Conservation (phyloP, 2,329 filamentous ascomycete species). For the Exophiala spinifera region DNA sequence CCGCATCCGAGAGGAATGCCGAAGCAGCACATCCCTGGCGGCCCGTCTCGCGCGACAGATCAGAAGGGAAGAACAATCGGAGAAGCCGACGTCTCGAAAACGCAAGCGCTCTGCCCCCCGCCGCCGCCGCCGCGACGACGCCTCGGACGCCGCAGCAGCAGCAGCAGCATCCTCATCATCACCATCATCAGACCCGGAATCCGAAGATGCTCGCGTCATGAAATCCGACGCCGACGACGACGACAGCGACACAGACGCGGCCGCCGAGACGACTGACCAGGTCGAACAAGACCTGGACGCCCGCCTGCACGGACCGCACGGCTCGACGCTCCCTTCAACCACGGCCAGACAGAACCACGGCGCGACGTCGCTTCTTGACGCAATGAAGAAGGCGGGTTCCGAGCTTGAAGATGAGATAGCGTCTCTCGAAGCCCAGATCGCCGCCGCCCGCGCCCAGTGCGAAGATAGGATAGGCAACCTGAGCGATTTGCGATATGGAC, state of each 20-base stretch:
- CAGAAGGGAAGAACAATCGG: conserved; percentile 37
- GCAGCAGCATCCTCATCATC: too few relatives aligned
- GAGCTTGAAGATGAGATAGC: conserved; percentile 67
- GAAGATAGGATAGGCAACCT: conserved; percentile 66
- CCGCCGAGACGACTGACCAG: too few relatives aligned
- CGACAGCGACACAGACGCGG: neutral
- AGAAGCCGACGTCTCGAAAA: conserved; percentile 38
- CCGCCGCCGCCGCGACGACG: too few relatives aligned
- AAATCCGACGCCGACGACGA: neutral
- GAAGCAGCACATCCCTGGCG: conserved; percentile 28
- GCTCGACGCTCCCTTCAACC: conserved; percentile 1
- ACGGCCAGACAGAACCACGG: conserved; percentile 49
- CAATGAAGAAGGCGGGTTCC: conserved; percentile 64
- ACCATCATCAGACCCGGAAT: too few relatives aligned
- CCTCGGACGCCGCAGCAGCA: too few relatives aligned
- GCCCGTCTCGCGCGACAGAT: conserved; percentile 17
- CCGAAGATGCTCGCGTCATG: too few relatives aligned
- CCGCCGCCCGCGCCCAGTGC: conserved; percentile 58
- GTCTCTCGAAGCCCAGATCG: conserved; percentile 63
- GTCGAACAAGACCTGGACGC: conserved; percentile 10
- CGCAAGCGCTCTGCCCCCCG: conserved; percentile 13
- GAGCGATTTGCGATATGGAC: conserved; percentile 80
- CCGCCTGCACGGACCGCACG: conserved; percentile 10
- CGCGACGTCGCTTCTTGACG: conserved; percentile 62
- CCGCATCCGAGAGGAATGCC: conserved; percentile 65